Evolutionary conservation across 2,329 filamentous ascomycete species (phyloP).

Genomic region (Coniella vitis): DNA sequence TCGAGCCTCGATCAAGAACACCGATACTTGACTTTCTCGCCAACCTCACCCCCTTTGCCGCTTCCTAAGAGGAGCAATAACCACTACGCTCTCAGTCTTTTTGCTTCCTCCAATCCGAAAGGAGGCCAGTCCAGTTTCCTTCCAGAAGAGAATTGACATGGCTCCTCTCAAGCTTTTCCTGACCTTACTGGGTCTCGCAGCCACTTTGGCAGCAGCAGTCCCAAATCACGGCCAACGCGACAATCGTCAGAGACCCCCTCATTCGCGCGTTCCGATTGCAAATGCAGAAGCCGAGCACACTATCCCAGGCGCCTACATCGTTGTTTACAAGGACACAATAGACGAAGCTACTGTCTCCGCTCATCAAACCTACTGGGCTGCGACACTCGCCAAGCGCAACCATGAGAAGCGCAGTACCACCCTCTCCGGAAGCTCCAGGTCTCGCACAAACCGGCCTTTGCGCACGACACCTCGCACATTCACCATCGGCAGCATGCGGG

Average conservation of each 20-base stretch:
- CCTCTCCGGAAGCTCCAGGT: too few species aligned
- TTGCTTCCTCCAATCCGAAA: too few species aligned
- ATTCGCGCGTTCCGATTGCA: constrained; percentile 38
- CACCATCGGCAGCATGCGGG: constrained; percentile 44
- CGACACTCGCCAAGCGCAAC: constrained; percentile 50
- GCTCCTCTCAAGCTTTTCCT: too few species aligned
- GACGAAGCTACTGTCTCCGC: constrained; percentile 40
- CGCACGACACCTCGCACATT: constrained; percentile 41
- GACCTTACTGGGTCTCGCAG: background rate
- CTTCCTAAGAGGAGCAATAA: too few species aligned
- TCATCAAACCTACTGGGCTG: constrained; percentile 42
- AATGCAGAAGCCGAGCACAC: constrained; percentile 42
- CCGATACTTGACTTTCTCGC: too few species aligned
- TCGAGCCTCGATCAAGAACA: too few species aligned
- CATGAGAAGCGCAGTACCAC: constrained; percentile 39
- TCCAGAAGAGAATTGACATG: too few species aligned
- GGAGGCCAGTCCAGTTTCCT: too few species aligned
- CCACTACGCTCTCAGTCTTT: too few species aligned
- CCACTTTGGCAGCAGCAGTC: constrained; percentile 4
- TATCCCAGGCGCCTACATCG: constrained; percentile 54
- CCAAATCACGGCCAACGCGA: background rate
- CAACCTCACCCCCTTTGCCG: too few species aligned
- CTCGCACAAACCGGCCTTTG: constrained; percentile 34
- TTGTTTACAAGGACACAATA: constrained; percentile 54
- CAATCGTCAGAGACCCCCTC: background rate